Percentiles rank a stretch among this genome's conserved stretches.
Evolutionary conservation across 805 yeast species (phyloP).

Genomic region (Metschnikowia colocasiae): DNA sequence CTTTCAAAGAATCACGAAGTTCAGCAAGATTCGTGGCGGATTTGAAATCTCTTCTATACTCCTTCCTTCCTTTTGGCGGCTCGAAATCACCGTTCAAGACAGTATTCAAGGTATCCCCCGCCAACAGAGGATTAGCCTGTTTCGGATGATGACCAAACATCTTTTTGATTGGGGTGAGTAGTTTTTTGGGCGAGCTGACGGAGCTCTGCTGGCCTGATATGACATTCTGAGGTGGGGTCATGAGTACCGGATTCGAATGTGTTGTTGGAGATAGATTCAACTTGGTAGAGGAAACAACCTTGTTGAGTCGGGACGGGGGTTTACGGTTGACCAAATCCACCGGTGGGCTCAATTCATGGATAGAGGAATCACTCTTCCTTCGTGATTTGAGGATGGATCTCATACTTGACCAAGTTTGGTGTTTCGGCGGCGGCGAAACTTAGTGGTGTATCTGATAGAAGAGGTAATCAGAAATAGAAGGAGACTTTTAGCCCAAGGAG

Average conservation of each 20-base stretch:
- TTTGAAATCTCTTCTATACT: neutral
- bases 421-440: neutral
- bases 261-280: neutral
- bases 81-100: conserved; percentile 12
- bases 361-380: conserved; percentile 17
- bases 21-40: conserved; percentile 1
- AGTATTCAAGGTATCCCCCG: conserved; percentile 14
- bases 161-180: conserved; percentile 36
- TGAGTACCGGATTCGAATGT: neutral
- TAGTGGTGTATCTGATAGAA: neutral
- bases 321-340: conserved; percentile 1
- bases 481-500: neutral
- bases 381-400: conserved; percentile 19
- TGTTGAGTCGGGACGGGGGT: neutral
- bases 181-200: conserved; percentile 33
- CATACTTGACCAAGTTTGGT: conserved; percentile 8
- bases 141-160: conserved; percentile 24
- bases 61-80: conserved; percentile 12
- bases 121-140: conserved; percentile 5
- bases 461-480: neutral
- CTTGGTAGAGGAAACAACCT: neutral
- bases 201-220: conserved; percentile 9
- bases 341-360: conserved; percentile 14
- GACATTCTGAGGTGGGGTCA: conserved; percentile 13
- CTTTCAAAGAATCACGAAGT: neutral